Evolutionary conservation across 345 rosid species (phyloP), one percentile per base, ranked within the genome.

Genomic region (Syzygium aromaticum): DNA sequence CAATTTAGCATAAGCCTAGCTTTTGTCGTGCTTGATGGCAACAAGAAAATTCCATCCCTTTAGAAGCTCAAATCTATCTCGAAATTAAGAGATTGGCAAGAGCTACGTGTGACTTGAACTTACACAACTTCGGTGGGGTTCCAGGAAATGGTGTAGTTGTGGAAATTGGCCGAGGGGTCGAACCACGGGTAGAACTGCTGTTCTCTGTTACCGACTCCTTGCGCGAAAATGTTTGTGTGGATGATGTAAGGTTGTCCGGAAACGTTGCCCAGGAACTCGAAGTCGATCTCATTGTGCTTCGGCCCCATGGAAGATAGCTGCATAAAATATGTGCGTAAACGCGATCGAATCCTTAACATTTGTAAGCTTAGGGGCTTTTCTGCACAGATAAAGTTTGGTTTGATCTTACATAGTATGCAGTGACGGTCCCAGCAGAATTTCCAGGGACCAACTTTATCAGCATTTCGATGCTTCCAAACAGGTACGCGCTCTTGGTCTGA

Each of bases 131-230:
- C 87, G 27, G 61, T 61, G 59, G 85, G 33, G 90, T 88, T 89
- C 90, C 90, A 88, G 8, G 85, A 87, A 14, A 90, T 63, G 51
- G 89, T 78, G 86, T 89, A 86, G 59, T 83, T 84, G 87, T 87
- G 90, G 85, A 54, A 88, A 1, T 19, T 61, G 67, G 67, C 85
- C 5, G 87, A 77, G 6, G 90, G 89, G 84, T 90, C 92, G 64
- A 90, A 89, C 90, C 92, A 90, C 11, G 86, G 64, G 87, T 84
- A 73, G 63, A 90, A 89, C 49, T 89, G 88, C 38, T 90, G 92
- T 52, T 90, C 92, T 64, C 89, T 89, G 87, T 86, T 56, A 59
- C 92, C 90, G 27, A 80, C 77, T 84, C 88, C 86, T 63, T 63
- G 86, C 25, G 84, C 15, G 86, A 87, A 87, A 22, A 87, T 84